Evolutionary conservation across 2,329 filamentous ascomycete genomes (phyloP).

Genomic region (Trichoderma aggressivum): DNA sequence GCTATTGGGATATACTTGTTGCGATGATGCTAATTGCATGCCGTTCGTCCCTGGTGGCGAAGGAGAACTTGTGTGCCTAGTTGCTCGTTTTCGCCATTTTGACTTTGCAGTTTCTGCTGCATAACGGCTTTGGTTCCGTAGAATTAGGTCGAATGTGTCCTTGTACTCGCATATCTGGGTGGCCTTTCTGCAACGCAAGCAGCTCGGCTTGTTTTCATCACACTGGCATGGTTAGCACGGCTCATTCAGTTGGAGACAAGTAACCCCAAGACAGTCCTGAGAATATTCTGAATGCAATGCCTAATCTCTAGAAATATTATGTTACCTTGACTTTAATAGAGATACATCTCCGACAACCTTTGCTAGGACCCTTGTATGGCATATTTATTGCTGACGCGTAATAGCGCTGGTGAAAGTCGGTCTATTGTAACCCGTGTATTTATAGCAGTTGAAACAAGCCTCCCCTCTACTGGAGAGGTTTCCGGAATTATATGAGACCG

Average conservation of each 20-base stretch:
- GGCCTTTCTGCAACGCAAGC: not conserved
- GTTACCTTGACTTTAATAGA: not conserved
- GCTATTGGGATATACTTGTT: not conserved
- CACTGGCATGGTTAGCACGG: not conserved
- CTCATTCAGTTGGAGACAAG: not conserved
- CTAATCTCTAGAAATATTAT: not conserved
- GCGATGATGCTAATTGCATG: not conserved
- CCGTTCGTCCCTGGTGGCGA: not conserved
- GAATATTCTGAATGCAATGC: not conserved
- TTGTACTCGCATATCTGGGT: not conserved
- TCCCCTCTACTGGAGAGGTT: not conserved
- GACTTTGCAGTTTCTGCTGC: not conserved
- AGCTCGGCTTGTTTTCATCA: not conserved
- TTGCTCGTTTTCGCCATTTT: not conserved
- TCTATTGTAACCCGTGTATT: not conserved
- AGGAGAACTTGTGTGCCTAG: not conserved
- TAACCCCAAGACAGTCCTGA: not conserved
- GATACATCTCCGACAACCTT: not conserved
- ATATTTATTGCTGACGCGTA: not conserved
- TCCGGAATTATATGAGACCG: not conserved
- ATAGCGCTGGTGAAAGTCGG: not conserved
- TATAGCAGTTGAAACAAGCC: not conserved
- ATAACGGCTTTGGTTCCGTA: not conserved
- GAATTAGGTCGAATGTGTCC: not conserved
- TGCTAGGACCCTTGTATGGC: not conserved